Percentiles rank a stretch among this genome's conserved stretches.
These are phyloP conservation scores for Kodamaea fungicola DNA, from an alignment of 1,139 yeast genomes.

Conservation along the genomic window DNA sequence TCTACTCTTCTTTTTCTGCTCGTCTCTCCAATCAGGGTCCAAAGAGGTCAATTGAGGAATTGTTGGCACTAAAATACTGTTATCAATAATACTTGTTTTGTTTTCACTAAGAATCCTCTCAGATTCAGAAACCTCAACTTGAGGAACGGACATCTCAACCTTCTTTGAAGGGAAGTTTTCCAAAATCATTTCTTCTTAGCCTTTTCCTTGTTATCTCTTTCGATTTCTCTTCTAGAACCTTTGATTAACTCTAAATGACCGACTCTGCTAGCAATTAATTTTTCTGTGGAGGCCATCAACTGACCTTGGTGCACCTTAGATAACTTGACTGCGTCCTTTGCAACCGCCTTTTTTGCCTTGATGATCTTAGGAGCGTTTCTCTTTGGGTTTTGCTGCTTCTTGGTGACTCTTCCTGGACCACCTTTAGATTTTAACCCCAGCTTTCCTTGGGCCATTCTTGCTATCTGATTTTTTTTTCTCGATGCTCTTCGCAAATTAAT, in stretches of 20 bases:
- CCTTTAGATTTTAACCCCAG: slow-evolving; percentile 39
- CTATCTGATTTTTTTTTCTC: slow-evolving; percentile 1
- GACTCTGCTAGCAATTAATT: slow-evolving; percentile 78
- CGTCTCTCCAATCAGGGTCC: slow-evolving; percentile 27
- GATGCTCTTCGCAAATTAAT: neutral
- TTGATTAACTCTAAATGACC: slow-evolving; percentile 93
- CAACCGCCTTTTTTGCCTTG: slow-evolving; percentile 63
- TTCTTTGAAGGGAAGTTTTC: slow-evolving; percentile 1
- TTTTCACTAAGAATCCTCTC: slow-evolving; percentile 7
- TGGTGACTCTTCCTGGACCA: slow-evolving; percentile 46
- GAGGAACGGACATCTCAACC: neutral
- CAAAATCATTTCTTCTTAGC: slow-evolving; percentile 13
- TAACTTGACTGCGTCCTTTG: slow-evolving; percentile 44
- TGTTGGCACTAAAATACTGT: slow-evolving; percentile 7
- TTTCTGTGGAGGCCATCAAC: slow-evolving; percentile 73
- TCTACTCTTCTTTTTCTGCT: slow-evolving; percentile 18
- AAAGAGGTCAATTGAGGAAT: slow-evolving; percentile 30
- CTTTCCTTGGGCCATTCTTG: slow-evolving; percentile 56
- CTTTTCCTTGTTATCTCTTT: slow-evolving; percentile 46
- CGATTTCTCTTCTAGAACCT: slow-evolving; percentile 86
- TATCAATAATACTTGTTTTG: slow-evolving; percentile 6
- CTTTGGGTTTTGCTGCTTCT: slow-evolving; percentile 57
- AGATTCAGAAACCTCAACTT: neutral
- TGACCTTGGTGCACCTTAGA: slow-evolving; percentile 66
- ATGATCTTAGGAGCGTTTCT: slow-evolving; percentile 67